These are phyloP conservation scores for Ophiobolus disseminans DNA, from an alignment of 2,329 filamentous ascomycete species.

Conservation along the genomic window DNA sequence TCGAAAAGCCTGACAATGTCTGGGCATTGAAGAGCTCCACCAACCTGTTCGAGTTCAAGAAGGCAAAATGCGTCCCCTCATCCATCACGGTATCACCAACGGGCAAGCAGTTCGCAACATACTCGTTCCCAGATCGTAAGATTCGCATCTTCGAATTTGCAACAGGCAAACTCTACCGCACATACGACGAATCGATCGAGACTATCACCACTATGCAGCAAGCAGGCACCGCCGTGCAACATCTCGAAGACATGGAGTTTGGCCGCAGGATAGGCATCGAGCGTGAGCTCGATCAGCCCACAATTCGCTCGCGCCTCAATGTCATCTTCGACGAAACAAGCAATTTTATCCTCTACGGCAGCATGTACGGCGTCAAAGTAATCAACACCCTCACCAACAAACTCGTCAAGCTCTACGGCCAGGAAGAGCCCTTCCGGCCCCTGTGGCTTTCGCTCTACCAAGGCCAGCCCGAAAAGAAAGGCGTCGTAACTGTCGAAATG, in stretches of 20 bases:
- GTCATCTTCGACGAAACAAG: constrained; percentile 96
- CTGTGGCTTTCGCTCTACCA: constrained; percentile 89
- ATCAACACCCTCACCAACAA: constrained; percentile 95
- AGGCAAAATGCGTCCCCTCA: constrained; percentile 81
- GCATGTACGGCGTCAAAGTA: constrained; percentile 90
- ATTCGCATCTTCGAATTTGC: constrained; percentile 93
- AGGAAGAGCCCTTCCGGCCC: constrained; percentile 85
- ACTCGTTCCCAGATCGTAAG: constrained; percentile 93
- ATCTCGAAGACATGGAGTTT: constrained; percentile 90
- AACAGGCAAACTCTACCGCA: constrained; percentile 84
- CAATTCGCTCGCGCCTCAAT: constrained; percentile 75
- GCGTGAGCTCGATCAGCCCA: constrained; percentile 77
- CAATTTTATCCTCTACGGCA: constrained; percentile 93
- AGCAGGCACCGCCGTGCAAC: constrained; percentile 80
- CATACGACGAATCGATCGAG: constrained; percentile 91
- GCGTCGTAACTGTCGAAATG: constrained; percentile 93
- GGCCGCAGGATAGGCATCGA: constrained; percentile 86
- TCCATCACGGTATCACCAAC: constrained; percentile 86
- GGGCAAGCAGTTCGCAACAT: constrained; percentile 83
- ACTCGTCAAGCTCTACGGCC: constrained; percentile 87
- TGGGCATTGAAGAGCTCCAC: constrained; percentile 94
- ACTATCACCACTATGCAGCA: constrained; percentile 95
- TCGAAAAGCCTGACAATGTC: constrained; percentile 90
- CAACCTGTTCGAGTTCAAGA: constrained; percentile 96
- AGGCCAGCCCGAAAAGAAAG: constrained; percentile 93